These are phyloP conservation scores for Vigna unguiculata DNA, from an alignment of 306 rosid species.

Conservation along the genomic window DNA sequence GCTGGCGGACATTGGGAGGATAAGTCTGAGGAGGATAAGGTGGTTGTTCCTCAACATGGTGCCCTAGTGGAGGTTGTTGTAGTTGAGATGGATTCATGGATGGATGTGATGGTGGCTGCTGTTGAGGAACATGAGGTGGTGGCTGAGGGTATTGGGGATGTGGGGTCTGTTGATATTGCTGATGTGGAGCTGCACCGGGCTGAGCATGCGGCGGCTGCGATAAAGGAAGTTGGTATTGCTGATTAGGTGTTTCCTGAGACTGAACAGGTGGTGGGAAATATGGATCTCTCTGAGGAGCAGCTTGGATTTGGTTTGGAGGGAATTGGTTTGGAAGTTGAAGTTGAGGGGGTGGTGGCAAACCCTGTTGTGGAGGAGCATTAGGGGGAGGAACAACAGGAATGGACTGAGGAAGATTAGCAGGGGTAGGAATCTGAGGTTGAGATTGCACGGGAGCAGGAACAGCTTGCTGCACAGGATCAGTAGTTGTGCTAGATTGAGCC, in stretches of 20 bases:
- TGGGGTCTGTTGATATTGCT: conserved; percentile 65
- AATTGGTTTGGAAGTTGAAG: conserved; percentile 68
- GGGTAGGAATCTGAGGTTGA: conserved; percentile 63
- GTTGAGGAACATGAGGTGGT: conserved; percentile 63
- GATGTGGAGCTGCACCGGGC: conserved; percentile 62
- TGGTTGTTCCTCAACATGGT: conserved; percentile 77
- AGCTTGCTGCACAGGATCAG: conserved; percentile 56
- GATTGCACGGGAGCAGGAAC: conserved; percentile 72
- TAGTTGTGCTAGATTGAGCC: conserved; percentile 43
- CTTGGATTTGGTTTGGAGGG: conserved; percentile 67
- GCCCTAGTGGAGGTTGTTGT: conserved; percentile 64
- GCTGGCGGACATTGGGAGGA: conserved; percentile 67
- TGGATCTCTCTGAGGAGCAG: conserved; percentile 69
- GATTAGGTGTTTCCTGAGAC: conserved; percentile 68
- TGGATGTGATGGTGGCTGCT: conserved; percentile 60
- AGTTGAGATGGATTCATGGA: conserved; percentile 61
- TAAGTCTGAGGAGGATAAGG: conserved; percentile 77
- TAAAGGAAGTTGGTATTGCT: conserved; percentile 69
- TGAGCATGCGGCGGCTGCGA: conserved; percentile 63
- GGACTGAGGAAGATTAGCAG: conserved; percentile 57
- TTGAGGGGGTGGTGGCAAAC: conserved; percentile 57
- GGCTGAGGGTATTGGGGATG: conserved; percentile 73
- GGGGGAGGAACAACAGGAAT: conserved; percentile 62
- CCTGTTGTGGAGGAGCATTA: conserved; percentile 68
- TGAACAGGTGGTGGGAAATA: conserved; percentile 69